Conservation (phyloP, 192 early-diverging fungal species). For the Fimicolochytrium jonesii region DNA sequence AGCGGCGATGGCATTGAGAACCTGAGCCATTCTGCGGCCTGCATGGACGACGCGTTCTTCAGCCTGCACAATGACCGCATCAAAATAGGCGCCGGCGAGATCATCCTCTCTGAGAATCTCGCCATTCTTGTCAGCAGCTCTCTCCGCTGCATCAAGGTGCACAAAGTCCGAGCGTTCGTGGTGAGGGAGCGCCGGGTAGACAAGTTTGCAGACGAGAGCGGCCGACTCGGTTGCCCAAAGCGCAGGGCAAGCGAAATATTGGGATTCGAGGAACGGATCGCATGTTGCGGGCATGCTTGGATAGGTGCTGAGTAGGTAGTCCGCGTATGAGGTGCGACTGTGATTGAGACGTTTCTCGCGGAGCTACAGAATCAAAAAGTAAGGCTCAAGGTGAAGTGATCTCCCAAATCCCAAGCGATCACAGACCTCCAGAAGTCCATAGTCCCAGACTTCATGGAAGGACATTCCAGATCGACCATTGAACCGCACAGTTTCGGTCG, state of each 20-base stretch:
- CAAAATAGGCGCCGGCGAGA: conserved; percentile 9
- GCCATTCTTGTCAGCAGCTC: too few relatives aligned
- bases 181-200: conserved; percentile 20
- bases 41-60: conserved; percentile 7
- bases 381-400: not conserved
- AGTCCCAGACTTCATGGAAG: conserved; percentile 34
- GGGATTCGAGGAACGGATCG: not conserved
- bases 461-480: not conserved
- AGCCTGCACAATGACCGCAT: not conserved
- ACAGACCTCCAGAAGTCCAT: conserved; percentile 18
- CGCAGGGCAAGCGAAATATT: conserved; percentile 5
- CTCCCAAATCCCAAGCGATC: not conserved
- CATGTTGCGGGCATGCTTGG: conserved; percentile 10
- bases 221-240: conserved; percentile 34
- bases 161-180: not conserved
- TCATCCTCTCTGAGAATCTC: too few relatives aligned
- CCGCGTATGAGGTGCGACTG: not conserved
- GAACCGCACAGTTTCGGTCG: conserved; percentile 18
- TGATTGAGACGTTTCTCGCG: conserved; percentile 1
- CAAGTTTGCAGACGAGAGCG: conserved; percentile 25
- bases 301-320: conserved; percentile 7
- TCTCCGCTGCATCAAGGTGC: too few relatives aligned
- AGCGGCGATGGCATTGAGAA: conserved; percentile 15
- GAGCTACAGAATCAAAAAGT: not conserved
- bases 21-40: conserved; percentile 12